phyloP scores from a whole-genome alignment of 805 yeast genomes.

The Suhomyces sp. region DNA sequence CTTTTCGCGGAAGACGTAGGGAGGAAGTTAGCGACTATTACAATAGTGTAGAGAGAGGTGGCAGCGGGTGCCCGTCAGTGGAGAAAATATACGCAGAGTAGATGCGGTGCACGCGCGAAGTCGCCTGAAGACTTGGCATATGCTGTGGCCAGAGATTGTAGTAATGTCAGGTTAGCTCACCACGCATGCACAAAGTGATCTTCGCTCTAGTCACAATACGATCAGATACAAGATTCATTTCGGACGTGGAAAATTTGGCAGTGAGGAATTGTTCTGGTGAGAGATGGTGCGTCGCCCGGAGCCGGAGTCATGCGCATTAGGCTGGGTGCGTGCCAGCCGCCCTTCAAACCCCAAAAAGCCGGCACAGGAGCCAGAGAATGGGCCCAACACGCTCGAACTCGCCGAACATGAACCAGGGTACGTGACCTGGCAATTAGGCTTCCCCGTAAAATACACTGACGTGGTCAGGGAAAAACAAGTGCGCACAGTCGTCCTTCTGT shows the following conservation, averaged over 20 bases:
- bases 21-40: neutral
- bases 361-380: neutral
- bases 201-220: neutral
- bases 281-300: neutral
- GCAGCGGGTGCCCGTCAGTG: neutral
- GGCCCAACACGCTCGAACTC: neutral
- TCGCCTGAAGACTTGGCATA: neutral
- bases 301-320: neutral
- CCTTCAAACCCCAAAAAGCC: neutral
- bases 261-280: neutral
- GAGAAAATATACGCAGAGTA: neutral
- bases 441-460: neutral
- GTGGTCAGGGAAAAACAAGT: neutral
- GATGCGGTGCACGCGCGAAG: neutral
- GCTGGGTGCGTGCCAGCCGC: neutral
- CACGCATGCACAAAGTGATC: neutral
- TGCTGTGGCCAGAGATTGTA: neutral
- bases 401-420: neutral
- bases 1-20: neutral
- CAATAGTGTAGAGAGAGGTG: neutral
- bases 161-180: neutral
- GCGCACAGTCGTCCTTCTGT: neutral
- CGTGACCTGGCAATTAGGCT: neutral
- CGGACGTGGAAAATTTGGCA: neutral
- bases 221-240: neutral